phyloP scores from a whole-genome alignment of 257 asterid genomes.

The Nicotiana benthamiana region DNA sequence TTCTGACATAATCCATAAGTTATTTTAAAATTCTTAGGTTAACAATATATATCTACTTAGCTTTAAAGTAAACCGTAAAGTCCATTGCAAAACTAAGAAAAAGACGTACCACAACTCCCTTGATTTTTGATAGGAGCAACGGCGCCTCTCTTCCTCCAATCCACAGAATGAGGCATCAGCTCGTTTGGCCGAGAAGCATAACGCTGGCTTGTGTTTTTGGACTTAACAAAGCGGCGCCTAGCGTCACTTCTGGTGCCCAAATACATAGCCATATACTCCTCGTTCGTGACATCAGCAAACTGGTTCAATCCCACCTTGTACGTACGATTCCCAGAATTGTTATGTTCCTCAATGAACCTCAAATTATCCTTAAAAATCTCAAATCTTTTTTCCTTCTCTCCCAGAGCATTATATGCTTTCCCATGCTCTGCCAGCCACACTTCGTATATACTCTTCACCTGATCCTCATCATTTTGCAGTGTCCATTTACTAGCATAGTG shows the following conservation, averaged over 20 bases:
- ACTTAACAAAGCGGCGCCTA: conserved; percentile 47
- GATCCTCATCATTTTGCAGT: conserved; percentile 21
- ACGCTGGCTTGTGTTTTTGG: conserved; percentile 36
- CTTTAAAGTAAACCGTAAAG: background rate
- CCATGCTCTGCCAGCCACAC: conserved; percentile 58
- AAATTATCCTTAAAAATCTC: conserved; percentile 64
- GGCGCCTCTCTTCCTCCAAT: conserved; percentile 70
- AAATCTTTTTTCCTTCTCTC: conserved; percentile 48
- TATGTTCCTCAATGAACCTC: conserved; percentile 54
- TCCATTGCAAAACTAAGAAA: background rate
- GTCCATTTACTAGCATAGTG: background rate
- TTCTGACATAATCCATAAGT: no score
- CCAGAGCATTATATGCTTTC: conserved; percentile 52
- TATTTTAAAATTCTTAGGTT: background rate
- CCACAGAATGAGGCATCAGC: conserved; percentile 51
- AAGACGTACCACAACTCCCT: conserved; percentile 54
- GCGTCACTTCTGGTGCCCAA: conserved; percentile 59
- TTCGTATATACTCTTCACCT: conserved; percentile 40
- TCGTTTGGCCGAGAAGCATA: conserved; percentile 34
- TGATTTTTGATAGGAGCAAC: conserved; percentile 59
- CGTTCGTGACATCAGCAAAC: conserved; percentile 65
- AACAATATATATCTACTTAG: background rate
- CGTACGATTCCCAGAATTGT: conserved; percentile 36
- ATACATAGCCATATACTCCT: conserved; percentile 50
- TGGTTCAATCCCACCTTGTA: conserved; percentile 61